Evolutionary conservation across 2,329 filamentous ascomycete genomes (phyloP).

Genomic region (Drechmeria coniospora): DNA sequence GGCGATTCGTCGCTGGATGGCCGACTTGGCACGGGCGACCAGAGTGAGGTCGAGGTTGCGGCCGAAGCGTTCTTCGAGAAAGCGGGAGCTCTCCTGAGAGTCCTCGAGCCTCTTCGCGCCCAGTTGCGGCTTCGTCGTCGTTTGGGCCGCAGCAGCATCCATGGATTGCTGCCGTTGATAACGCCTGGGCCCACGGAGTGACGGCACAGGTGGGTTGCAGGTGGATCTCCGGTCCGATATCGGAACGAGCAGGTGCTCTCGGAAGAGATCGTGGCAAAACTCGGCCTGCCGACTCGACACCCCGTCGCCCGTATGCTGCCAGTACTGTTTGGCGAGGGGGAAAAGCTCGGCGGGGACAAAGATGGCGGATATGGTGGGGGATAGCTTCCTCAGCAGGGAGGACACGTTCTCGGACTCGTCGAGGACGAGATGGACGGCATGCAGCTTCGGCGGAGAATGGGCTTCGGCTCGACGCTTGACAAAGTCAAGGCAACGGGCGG

Average conservation of each 20-base stretch:
- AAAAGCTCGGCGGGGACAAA: slow-evolving; percentile 55
- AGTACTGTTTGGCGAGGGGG: slow-evolving; percentile 75
- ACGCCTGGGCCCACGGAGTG: slow-evolving; percentile 62
- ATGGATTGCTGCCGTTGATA: slow-evolving; percentile 50
- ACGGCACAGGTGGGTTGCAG: slow-evolving; percentile 22
- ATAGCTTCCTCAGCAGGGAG: slow-evolving; percentile 35
- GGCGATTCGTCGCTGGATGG: slow-evolving; percentile 75
- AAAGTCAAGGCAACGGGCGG: slow-evolving; percentile 62
- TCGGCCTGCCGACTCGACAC: slow-evolving; percentile 83
- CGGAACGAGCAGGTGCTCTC: slow-evolving; percentile 43
- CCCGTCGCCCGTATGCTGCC: slow-evolving; percentile 92
- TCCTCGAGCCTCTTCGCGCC: slow-evolving; percentile 16
- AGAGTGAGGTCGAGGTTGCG: slow-evolving; percentile 73
- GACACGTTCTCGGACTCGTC: slow-evolving; percentile 36
- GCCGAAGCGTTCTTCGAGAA: slow-evolving; percentile 88
- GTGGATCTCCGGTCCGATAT: slow-evolving; percentile 11
- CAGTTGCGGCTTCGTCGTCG: slow-evolving; percentile 6
- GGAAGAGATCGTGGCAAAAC: slow-evolving; percentile 65
- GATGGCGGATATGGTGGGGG: slow-evolving; percentile 51
- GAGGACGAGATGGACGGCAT: slow-evolving; percentile 47
- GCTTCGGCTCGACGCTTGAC: slow-evolving; percentile 44
- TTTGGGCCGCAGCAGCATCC: slow-evolving; percentile 13
- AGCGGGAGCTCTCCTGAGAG: slow-evolving; percentile 54
- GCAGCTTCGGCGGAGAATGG: slow-evolving; percentile 30
- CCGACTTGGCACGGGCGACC: slow-evolving; percentile 67